Conservation (phyloP, 331 rosid genomes). For the Dryas integrifolia region DNA sequence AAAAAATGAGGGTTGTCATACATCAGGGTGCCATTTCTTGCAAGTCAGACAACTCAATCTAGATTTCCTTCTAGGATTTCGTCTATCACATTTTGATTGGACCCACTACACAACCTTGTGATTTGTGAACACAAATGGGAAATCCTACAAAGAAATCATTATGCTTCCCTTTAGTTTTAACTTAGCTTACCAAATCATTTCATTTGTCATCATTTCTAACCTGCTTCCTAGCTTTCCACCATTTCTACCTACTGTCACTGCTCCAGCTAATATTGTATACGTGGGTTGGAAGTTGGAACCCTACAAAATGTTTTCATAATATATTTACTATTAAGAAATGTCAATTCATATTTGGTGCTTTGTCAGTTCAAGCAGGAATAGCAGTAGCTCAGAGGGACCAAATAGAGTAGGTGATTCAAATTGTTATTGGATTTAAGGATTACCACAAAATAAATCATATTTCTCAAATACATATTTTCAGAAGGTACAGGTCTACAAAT, state of each 20-base stretch:
- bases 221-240: neutral
- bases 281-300: too few species aligned
- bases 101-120: neutral
- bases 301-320: too few species aligned
- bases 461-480: neutral
- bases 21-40: too few species aligned
- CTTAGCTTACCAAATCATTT: neutral
- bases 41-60: neutral
- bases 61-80: neutral
- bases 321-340: too few species aligned
- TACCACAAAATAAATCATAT: neutral
- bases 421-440: neutral
- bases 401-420: too few species aligned
- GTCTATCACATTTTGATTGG: neutral
- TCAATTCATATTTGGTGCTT: neutral
- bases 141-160: neutral
- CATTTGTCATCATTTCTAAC: neutral
- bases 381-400: too few species aligned
- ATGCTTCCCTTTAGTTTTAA: neutral
- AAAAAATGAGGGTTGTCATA: too few species aligned
- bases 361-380: neutral
- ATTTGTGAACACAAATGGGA: neutral
- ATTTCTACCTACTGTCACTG: neutral
- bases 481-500: neutral
- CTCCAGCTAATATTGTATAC: too few species aligned